Percentiles rank a stretch among this genome's conserved stretches.
Conservation (phyloP, 164 flowering plant species). For the Sextonia rubra region DNA sequence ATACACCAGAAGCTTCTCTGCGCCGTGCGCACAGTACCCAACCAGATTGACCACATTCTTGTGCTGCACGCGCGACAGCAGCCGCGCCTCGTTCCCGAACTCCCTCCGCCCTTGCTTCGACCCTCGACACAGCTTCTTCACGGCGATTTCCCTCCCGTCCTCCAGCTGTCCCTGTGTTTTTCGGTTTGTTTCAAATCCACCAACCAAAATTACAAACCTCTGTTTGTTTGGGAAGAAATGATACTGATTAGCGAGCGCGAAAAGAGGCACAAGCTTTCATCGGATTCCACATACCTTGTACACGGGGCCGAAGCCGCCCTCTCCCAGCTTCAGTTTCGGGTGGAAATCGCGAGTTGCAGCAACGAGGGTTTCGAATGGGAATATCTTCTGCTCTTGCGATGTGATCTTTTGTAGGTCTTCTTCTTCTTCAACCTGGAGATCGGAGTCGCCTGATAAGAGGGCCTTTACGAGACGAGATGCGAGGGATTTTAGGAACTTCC, state of each 20-base stretch:
- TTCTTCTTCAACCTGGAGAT: slow-evolving; percentile 22
- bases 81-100: slow-evolving; percentile 73
- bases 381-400: slow-evolving; percentile 62
- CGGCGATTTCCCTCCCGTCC: slow-evolving; percentile 90
- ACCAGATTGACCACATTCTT: slow-evolving; percentile 77
- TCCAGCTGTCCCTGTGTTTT: slow-evolving; percentile 56
- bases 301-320: slow-evolving; percentile 89
- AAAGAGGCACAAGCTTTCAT: neutral
- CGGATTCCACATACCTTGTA: slow-evolving; percentile 23
- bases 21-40: slow-evolving; percentile 70
- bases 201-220: neutral
- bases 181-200: neutral
- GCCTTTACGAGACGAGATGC: slow-evolving; percentile 11
- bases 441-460: slow-evolving; percentile 29
- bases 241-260: no score
- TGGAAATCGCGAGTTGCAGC: slow-evolving; percentile 75
- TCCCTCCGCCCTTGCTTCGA: slow-evolving; percentile 81
- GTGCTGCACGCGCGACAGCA: slow-evolving; percentile 85
- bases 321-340: slow-evolving; percentile 58
- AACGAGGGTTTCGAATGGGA: slow-evolving; percentile 46
- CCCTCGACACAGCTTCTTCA: slow-evolving; percentile 68
- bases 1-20: slow-evolving; percentile 80
- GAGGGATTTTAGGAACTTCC: slow-evolving; percentile 45
- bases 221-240: no score
- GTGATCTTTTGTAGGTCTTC: slow-evolving; percentile 66